Percentiles rank a stretch among this genome's conserved stretches.
These are phyloP conservation scores for Penicillium sp. DNA, from an alignment of 2,329 filamentous ascomycete species.

Conservation along the genomic window DNA sequence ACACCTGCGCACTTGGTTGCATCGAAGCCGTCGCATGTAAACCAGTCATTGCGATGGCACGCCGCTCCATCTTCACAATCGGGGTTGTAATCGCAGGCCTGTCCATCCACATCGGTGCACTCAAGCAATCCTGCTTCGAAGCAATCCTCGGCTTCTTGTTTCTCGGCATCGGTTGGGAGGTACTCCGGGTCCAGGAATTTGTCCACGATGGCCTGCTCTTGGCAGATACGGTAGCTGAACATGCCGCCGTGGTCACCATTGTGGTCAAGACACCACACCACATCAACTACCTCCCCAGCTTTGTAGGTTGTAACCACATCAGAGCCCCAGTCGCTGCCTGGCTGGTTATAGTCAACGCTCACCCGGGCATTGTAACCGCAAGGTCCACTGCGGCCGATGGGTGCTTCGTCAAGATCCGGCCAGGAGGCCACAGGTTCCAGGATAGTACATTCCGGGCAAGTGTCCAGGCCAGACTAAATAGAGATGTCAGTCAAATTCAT, in stretches of 20 bases:
- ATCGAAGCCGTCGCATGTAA: slow-evolving; percentile 45
- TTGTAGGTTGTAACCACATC: slow-evolving; percentile 47
- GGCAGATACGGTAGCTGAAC: slow-evolving; percentile 57
- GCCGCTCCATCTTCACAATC: slow-evolving; percentile 48
- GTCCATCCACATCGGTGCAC: slow-evolving; percentile 53
- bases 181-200: slow-evolving; percentile 51
- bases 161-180: slow-evolving; percentile 52
- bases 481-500: background rate
- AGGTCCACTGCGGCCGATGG: slow-evolving; percentile 50
- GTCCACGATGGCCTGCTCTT: slow-evolving; percentile 52
- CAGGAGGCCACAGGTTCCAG: slow-evolving; percentile 54
- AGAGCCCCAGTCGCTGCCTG: slow-evolving; percentile 47
- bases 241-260: slow-evolving; percentile 59
- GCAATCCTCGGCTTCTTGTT: slow-evolving; percentile 55
- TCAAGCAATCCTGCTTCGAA: slow-evolving; percentile 50
- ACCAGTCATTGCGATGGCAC: slow-evolving; percentile 56
- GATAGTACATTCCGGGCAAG: slow-evolving; percentile 57
- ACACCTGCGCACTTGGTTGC: slow-evolving; percentile 44
- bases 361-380: slow-evolving; percentile 57
- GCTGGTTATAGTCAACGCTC: slow-evolving; percentile 55
- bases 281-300: slow-evolving; percentile 49
- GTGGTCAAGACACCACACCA: slow-evolving; percentile 57
- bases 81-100: slow-evolving; percentile 50
- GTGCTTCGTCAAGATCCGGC: slow-evolving; percentile 49
- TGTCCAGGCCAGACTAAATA: slow-evolving; percentile 48